Evolutionary conservation across 306 rosid genomes (phyloP).

Genomic region (Cucurbita argyrosperma): DNA sequence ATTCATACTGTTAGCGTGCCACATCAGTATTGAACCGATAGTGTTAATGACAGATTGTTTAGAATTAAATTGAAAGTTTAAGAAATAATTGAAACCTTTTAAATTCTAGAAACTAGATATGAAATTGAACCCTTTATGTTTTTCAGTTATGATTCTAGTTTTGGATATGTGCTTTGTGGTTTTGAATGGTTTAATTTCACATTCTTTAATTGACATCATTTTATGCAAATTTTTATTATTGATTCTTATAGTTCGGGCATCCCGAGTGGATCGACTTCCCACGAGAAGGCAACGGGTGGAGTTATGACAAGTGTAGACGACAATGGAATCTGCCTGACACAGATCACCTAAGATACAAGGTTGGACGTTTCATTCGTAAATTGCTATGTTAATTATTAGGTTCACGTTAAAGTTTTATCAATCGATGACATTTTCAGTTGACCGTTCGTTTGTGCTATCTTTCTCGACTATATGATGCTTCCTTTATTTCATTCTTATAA

Average conservation of each 20-base stretch:
- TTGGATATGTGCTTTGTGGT: neutral
- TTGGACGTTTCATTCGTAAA: neutral
- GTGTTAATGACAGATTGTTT: neutral
- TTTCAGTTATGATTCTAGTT: neutral
- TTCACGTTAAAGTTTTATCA: neutral
- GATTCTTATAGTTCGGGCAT: conserved; percentile 65
- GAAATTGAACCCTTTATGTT: neutral
- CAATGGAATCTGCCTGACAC: conserved; percentile 83
- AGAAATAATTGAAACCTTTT: neutral
- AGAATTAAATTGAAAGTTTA: neutral
- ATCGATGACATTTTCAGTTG: neutral
- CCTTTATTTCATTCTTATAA: too few species aligned
- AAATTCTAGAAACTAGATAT: neutral
- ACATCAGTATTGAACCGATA: neutral
- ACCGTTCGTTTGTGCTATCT: neutral
- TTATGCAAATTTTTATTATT: conserved; percentile 3
- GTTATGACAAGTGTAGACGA: conserved; percentile 88
- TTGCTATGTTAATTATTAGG: neutral
- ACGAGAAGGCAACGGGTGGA: conserved; percentile 97
- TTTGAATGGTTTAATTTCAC: neutral
- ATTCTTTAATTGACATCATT: conserved; percentile 1
- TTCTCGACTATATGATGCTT: too few species aligned
- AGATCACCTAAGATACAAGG: conserved; percentile 85
- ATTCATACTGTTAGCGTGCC: neutral
- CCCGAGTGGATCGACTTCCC: conserved; percentile 99